phyloP scores from a whole-genome alignment of 768 basidiomycete genomes.

The Lactarius pseudohatsudake region DNA sequence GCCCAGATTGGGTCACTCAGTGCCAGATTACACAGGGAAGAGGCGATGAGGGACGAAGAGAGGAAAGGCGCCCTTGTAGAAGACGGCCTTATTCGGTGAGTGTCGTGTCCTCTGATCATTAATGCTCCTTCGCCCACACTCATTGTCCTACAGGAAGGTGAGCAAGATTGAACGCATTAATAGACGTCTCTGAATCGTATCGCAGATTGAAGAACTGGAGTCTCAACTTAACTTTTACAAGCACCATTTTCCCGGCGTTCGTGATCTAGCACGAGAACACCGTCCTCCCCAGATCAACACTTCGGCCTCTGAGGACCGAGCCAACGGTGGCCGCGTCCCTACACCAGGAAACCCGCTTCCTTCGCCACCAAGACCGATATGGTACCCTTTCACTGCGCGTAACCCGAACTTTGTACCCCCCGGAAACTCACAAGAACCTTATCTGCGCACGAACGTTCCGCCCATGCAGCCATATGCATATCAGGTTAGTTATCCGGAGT shows the following conservation, averaged over 20 bases:
- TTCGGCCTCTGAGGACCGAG: constrained; percentile 8
- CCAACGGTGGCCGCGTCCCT: constrained; percentile 12
- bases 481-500: constrained; percentile 16
- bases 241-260: constrained; percentile 19
- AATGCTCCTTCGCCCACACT: background rate
- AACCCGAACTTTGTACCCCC: constrained; percentile 20
- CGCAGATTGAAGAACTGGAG: constrained; percentile 19
- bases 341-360: constrained; percentile 20
- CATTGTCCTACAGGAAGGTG: constrained; percentile 21
- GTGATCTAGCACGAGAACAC: constrained; percentile 19
- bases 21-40: constrained; percentile 14
- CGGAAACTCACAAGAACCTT: constrained; percentile 21
- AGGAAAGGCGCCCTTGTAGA: constrained; percentile 23
- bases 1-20: background rate
- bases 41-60: constrained; percentile 11
- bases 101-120: background rate
- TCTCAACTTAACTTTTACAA: constrained; percentile 19
- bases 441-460: constrained; percentile 19
- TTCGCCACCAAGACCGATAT: constrained; percentile 19
- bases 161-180: background rate
- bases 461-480: constrained; percentile 19
- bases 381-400: constrained; percentile 18
- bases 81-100: constrained; percentile 20
- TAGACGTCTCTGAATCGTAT: constrained; percentile 11
- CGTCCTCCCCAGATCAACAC: constrained; percentile 3